Evolutionary conservation across 345 rosid genomes (phyloP).

Genomic region (Eucalyptus cloeziana): DNA sequence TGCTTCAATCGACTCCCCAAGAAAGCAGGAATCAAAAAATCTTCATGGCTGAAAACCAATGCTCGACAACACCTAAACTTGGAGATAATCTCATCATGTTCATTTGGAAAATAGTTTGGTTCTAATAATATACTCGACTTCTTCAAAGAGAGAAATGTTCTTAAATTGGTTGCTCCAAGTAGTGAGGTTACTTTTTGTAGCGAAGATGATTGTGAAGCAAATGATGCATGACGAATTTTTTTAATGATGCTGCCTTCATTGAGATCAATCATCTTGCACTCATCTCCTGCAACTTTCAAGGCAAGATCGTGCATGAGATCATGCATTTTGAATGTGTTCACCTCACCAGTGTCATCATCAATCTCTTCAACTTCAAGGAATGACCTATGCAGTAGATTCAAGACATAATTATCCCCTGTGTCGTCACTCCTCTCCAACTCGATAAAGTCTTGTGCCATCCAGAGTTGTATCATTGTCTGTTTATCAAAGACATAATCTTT

Average conservation of each 20-base stretch:
- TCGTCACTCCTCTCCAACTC: background rate
- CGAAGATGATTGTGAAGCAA: accelerated
- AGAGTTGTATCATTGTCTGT: background rate
- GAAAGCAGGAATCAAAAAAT: accelerated
- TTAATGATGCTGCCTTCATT: accelerated
- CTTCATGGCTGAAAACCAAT: accelerated
- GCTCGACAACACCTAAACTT: background rate
- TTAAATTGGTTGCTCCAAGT: background rate
- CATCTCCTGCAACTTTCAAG: background rate
- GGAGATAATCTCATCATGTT: background rate
- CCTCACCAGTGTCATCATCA: background rate
- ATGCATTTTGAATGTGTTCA: background rate
- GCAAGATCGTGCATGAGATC: background rate
- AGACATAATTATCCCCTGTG: background rate
- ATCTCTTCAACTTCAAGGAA: background rate
- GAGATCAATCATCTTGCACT: background rate
- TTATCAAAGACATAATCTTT: background rate
- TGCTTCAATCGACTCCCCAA: background rate
- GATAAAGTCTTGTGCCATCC: slow-evolving; percentile 17
- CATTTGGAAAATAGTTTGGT: accelerated
- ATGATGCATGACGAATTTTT: background rate
- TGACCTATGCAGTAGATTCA: background rate
- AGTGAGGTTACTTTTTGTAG: accelerated
- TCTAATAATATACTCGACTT: accelerated
- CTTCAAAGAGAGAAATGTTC: background rate